Evolutionary conservation across 306 rosid species (phyloP).

Genomic region (Mimosa pudica): DNA sequence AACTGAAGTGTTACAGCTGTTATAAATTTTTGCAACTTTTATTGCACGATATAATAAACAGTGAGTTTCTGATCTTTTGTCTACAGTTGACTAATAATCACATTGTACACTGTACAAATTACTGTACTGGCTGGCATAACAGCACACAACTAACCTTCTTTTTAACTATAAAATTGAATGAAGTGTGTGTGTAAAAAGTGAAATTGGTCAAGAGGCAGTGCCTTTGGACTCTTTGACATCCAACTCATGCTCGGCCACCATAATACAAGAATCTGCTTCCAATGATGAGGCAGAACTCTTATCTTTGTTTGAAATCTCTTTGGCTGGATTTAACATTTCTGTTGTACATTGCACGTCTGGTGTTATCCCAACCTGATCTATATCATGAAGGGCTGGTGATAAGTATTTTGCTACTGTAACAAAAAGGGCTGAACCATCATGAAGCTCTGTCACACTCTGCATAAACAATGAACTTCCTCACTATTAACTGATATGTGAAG

Average conservation of each 20-base stretch:
- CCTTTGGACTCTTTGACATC: constrained; percentile 79
- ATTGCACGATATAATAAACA: constrained; percentile 39
- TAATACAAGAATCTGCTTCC: constrained; percentile 88
- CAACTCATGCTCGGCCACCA: constrained; percentile 92
- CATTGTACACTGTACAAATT: constrained; percentile 8
- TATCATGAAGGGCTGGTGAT: constrained; percentile 92
- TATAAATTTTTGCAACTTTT: constrained; percentile 30
- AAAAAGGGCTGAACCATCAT: constrained; percentile 92
- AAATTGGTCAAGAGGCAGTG: constrained; percentile 67
- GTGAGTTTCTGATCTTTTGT: constrained; percentile 31
- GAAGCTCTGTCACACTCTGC: constrained; percentile 92
- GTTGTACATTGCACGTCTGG: constrained; percentile 97
- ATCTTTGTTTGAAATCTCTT: constrained; percentile 46
- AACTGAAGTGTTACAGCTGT: constrained; percentile 15
- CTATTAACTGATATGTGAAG: constrained; percentile 10
- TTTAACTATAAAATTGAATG: constrained; percentile 43
- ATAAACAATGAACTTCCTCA: constrained; percentile 24
- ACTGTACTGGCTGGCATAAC: constrained; percentile 1
- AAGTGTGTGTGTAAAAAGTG: constrained; percentile 1
- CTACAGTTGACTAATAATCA: constrained; percentile 18
- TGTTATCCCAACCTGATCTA: constrained; percentile 85
- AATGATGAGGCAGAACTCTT: constrained; percentile 58
- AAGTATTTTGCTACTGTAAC: constrained; percentile 91
- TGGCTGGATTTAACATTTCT: constrained; percentile 65
- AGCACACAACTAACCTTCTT: constrained; percentile 28